Evolutionary conservation across 176 grass and related monocot species (phyloP), one percentile per base, ranked within the genome.

Genomic region (Cenchrus purpureus): DNA sequence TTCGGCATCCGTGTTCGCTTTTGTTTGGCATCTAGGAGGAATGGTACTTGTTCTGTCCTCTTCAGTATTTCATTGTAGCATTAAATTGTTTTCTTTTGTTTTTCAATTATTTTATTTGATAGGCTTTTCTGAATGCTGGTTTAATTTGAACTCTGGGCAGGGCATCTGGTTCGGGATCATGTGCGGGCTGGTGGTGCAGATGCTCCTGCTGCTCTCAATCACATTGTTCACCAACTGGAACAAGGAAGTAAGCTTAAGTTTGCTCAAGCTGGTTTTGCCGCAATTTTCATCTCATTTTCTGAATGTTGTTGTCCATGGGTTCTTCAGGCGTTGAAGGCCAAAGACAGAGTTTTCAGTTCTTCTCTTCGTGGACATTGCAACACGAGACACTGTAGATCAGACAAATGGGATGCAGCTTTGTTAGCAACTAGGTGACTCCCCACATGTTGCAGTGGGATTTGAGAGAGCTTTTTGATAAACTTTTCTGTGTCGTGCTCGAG

Each of bases 101-200:
- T 40, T 40, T 40, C 37, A 40, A 4, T 40, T 40, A 4, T 40
- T 40, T 40, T 40, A 40, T 40, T 40, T 40, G 37, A 4, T 40
- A 40, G 37, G 37, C 0, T 40, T 40, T 40, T 40, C 37, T 40
- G 37, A 40, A 40, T 40, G 0, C 3, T 40, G 37, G 37, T 40
- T 40, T 40, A 40, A 40, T 40, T 40, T 40, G 37, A 0, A 60
- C 8, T 44, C 19, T 60, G 0, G 25, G 14, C 56, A 77, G 74
- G 74, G 74, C 20, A 55, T 77, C 57, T 77, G 55, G 74, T 61
- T 60, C 15, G 74, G 74, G 20, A 13, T 77, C 55, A 8, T 77
- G 6, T 28, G 10, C 20, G 56, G 74, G 45, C n/a, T 61, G 13
- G 55, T n/a, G 19, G 56, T 77, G 34, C 74, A 77, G 74, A 77